Evolutionary conservation across 495 filamentous ascomycete species (phyloP).

Genomic region (Evernia prunastri): DNA sequence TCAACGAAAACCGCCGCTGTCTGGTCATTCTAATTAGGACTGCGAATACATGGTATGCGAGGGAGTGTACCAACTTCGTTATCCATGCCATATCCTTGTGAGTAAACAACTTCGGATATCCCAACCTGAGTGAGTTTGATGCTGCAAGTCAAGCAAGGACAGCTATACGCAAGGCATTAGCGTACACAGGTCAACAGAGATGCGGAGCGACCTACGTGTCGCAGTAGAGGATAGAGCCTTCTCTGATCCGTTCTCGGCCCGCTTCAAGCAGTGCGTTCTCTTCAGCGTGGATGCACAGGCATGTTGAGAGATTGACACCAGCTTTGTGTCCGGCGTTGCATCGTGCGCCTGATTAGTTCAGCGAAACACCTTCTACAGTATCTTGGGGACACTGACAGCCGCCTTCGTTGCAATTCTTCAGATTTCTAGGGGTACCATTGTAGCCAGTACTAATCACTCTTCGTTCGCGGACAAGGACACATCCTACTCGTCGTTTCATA

Average conservation of each 20-base stretch:
- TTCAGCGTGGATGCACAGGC: slow-evolving; percentile 91
- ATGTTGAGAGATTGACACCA: slow-evolving; percentile 72
- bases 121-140: slow-evolving; percentile 97
- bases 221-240: slow-evolving; percentile 77
- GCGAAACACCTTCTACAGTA: background rate
- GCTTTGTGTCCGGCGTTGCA: slow-evolving; percentile 70
- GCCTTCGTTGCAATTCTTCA: slow-evolving; percentile 87
- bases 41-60: background rate
- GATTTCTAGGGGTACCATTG: slow-evolving; percentile 84
- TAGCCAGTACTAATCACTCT: slow-evolving; percentile 95
- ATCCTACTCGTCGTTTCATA: slow-evolving; percentile 95
- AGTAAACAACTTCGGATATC: slow-evolving; percentile 91
- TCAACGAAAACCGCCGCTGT: slow-evolving; percentile 71
- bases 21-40: slow-evolving; percentile 20
- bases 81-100: slow-evolving; percentile 91
- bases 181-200: background rate
- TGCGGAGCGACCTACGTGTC: slow-evolving; percentile 54
- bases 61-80: slow-evolving; percentile 39
- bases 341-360: slow-evolving; percentile 47
- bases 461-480: slow-evolving; percentile 82
- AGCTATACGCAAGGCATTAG: slow-evolving; percentile 38
- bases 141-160: slow-evolving; percentile 95
- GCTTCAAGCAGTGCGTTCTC: slow-evolving; percentile 95
- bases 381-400: slow-evolving; percentile 55
- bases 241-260: slow-evolving; percentile 79